Evolutionary conservation across 106 monocot genomes (phyloP).

Genomic region (Apostasia shenzhenica): DNA sequence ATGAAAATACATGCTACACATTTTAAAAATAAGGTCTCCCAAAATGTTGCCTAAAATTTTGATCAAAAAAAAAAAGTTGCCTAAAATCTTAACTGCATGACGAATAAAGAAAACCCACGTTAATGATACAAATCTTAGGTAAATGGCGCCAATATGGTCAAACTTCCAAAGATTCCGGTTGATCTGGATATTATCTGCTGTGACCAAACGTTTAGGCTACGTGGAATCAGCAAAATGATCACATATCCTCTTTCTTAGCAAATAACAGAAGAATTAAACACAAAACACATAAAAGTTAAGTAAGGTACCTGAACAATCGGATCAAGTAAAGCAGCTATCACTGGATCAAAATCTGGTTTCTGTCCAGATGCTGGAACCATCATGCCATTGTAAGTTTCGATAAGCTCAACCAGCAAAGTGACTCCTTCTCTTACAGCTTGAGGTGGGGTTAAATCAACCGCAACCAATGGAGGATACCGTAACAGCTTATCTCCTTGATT

Average conservation of each 20-base stretch:
- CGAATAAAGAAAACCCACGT: too few relatives aligned
- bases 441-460: constrained; percentile 85
- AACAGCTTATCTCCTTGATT: constrained; percentile 80
- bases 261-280: background rate
- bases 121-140: background rate
- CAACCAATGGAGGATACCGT: constrained; percentile 82
- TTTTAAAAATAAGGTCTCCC: too few relatives aligned
- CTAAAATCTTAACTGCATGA: background rate
- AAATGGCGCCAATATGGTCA: background rate
- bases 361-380: constrained; percentile 90
- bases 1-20: too few relatives aligned
- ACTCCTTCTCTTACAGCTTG: constrained; percentile 87
- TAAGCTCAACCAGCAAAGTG: constrained; percentile 86
- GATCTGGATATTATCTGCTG: background rate
- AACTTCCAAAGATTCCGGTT: background rate
- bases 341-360: constrained; percentile 82
- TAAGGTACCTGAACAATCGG: constrained; percentile 76
- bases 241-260: too few relatives aligned
- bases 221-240: too few relatives aligned
- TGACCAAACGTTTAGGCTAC: background rate
- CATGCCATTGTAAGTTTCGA: constrained; percentile 85
- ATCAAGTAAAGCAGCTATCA: constrained; percentile 80
- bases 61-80: background rate
- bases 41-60: too few relatives aligned
- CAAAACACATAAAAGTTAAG: constrained; percentile 2